phyloP scores from a whole-genome alignment of 2,329 filamentous ascomycete genomes.

The Magnaporthiopsis poae region DNA sequence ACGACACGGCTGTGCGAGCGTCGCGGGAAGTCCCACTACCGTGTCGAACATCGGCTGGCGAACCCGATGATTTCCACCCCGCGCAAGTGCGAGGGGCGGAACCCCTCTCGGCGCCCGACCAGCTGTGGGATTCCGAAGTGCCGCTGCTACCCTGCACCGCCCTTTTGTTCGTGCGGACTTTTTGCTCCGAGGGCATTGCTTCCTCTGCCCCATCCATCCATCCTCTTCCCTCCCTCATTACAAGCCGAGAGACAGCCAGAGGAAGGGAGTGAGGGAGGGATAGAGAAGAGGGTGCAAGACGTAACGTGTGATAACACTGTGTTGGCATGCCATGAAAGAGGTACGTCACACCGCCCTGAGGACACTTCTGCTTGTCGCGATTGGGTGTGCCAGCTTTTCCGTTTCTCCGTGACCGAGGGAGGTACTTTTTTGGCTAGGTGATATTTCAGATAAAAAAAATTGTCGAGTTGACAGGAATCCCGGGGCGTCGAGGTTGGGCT shows the following conservation, averaged over 20 bases:
- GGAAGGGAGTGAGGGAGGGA: too few relatives aligned
- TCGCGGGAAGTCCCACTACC: too few relatives aligned
- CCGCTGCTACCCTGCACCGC: background rate
- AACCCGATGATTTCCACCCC: background rate
- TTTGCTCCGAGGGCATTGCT: background rate
- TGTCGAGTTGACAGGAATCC: background rate
- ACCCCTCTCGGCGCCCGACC: too few relatives aligned
- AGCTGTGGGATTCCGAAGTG: background rate
- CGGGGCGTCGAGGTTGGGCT: background rate
- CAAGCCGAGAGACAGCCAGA: background rate
- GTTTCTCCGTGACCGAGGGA: background rate
- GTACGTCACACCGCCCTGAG: background rate
- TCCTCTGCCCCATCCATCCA: too few relatives aligned
- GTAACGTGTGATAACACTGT: background rate
- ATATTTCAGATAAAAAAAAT: too few relatives aligned
- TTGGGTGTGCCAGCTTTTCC: background rate
- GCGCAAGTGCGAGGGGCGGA: background rate
- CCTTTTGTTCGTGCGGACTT: background rate
- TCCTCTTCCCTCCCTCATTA: background rate
- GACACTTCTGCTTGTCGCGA: background rate
- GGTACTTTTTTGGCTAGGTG: too few relatives aligned
- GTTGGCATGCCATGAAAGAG: background rate
- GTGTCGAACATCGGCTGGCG: background rate
- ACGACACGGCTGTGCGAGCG: too few relatives aligned
- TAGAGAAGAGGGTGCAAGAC: background rate